Evolutionary conservation across 768 basidiomycete genomes (phyloP).

Genomic region (Filobasidium wieringae): DNA sequence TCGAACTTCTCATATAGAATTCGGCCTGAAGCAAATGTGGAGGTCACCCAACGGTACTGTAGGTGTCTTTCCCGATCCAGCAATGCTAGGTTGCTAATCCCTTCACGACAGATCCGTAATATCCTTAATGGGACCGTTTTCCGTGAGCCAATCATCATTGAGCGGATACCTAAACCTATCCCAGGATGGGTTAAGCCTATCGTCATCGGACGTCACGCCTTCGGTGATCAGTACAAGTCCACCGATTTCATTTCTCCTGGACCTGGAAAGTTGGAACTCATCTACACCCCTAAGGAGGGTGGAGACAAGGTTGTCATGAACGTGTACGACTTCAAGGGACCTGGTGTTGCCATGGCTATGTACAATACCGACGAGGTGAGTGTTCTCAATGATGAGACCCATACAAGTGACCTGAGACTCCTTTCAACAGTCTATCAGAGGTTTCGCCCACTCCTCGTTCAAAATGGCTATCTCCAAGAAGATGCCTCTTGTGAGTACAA

Average conservation of each 20-base stretch:
- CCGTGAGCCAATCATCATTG: constrained; percentile 91
- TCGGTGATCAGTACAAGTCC: constrained; percentile 94
- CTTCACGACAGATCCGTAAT: constrained; percentile 64
- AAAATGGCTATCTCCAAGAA: constrained; percentile 71
- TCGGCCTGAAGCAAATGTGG: constrained; percentile 99
- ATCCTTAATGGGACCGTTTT: constrained; percentile 97
- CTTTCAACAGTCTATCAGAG: constrained; percentile 61
- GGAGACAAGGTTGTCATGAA: constrained; percentile 55
- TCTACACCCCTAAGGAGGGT: constrained; percentile 74
- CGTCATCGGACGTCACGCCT: constrained; percentile 89
- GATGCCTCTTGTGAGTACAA: constrained; percentile 37
- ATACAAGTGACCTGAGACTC: not conserved
- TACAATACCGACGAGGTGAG: constrained; percentile 90
- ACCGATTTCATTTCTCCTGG: constrained; percentile 87
- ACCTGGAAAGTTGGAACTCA: constrained; percentile 82
- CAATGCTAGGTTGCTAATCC: not conserved
- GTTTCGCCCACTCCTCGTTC: constrained; percentile 95
- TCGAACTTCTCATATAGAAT: constrained; percentile 46
- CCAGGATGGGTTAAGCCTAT: constrained; percentile 98
- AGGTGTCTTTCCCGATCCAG: constrained; percentile 29
- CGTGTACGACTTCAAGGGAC: constrained; percentile 87
- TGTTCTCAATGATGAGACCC: not conserved
- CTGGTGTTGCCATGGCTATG: constrained; percentile 91
- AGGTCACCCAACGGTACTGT: constrained; percentile 91
- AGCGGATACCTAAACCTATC: constrained; percentile 78